phyloP scores from a whole-genome alignment of 257 asterid genomes.

The Euphrasia confusa region DNA sequence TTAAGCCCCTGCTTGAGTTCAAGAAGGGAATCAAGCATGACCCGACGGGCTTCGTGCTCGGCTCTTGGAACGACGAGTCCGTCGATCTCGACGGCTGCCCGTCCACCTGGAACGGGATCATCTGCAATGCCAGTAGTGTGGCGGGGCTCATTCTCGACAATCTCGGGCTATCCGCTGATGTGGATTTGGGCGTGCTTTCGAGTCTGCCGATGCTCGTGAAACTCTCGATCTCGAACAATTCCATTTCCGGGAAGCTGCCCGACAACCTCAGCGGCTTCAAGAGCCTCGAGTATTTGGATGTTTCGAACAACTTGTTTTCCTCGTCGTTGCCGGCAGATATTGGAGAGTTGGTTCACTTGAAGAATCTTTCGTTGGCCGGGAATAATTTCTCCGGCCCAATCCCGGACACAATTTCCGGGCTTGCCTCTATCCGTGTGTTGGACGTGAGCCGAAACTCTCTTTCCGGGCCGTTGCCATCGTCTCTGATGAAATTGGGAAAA shows the following conservation, averaged over 20 bases:
- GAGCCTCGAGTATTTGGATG: conserved; percentile 5
- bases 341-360: not conserved
- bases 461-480: not conserved
- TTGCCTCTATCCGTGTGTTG: not conserved
- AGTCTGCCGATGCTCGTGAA: not conserved
- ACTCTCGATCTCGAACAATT: conserved; percentile 5
- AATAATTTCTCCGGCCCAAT: not conserved
- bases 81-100: not conserved
- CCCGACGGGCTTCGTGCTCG: conserved; percentile 5
- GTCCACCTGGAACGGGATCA: not conserved
- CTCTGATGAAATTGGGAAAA: not conserved
- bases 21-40: conserved; percentile 1
- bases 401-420: not conserved
- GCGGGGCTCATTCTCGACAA: not conserved
- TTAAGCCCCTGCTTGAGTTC: not conserved
- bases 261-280: not conserved
- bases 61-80: conserved; percentile 3
- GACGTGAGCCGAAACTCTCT: conserved; percentile 5
- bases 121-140: not conserved
- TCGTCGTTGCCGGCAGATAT: not conserved
- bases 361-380: conserved; percentile 3
- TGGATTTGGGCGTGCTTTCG: not conserved
- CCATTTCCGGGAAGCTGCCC: conserved; percentile 1
- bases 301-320: conserved; percentile 5
- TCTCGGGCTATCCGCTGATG: not conserved